These are phyloP conservation scores for Talaromyces borbonicus DNA, from an alignment of 495 filamentous ascomycete species.

Conservation along the genomic window DNA sequence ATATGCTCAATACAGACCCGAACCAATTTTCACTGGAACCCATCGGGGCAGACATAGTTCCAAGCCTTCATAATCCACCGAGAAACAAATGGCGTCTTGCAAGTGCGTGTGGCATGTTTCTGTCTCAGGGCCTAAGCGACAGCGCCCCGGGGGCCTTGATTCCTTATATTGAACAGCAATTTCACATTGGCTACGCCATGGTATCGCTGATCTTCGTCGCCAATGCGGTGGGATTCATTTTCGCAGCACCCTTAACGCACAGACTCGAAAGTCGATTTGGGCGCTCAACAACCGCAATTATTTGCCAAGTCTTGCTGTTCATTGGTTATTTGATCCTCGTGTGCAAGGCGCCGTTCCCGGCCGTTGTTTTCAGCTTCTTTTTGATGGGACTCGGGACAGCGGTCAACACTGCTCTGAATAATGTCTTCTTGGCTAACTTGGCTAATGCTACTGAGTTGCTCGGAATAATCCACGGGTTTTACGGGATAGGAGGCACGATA, in stretches of 20 bases:
- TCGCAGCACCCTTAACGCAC: slow-evolving; percentile 53
- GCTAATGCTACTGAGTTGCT: slow-evolving; percentile 52
- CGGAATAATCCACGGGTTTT: slow-evolving; percentile 55
- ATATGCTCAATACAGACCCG: slow-evolving; percentile 14
- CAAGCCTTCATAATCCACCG: slow-evolving; percentile 41
- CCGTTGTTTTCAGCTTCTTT: slow-evolving; percentile 54
- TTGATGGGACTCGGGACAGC: slow-evolving; percentile 59
- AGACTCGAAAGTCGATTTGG: slow-evolving; percentile 44
- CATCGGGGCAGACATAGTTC: slow-evolving; percentile 27
- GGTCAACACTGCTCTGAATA: slow-evolving; percentile 58
- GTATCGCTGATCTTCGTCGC: slow-evolving; percentile 74
- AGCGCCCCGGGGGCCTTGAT: slow-evolving; percentile 61
- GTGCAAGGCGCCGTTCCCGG: slow-evolving; percentile 57
- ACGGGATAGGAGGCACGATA: slow-evolving; percentile 63
- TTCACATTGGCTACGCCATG: slow-evolving; percentile 60
- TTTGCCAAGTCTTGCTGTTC: slow-evolving; percentile 39
- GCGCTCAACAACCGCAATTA: slow-evolving; percentile 48
- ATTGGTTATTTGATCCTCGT: slow-evolving; percentile 55
- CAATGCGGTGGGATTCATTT: slow-evolving; percentile 68
- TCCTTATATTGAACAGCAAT: slow-evolving; percentile 64
- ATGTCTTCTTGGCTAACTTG: slow-evolving; percentile 65
- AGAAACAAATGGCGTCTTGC: slow-evolving; percentile 29
- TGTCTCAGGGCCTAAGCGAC: slow-evolving; percentile 48
- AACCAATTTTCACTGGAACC: too few species aligned
- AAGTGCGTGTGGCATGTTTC: slow-evolving; percentile 24